Conservation (phyloP, 805 yeast genomes). For the Wickerhamomyces pijperi region DNA sequence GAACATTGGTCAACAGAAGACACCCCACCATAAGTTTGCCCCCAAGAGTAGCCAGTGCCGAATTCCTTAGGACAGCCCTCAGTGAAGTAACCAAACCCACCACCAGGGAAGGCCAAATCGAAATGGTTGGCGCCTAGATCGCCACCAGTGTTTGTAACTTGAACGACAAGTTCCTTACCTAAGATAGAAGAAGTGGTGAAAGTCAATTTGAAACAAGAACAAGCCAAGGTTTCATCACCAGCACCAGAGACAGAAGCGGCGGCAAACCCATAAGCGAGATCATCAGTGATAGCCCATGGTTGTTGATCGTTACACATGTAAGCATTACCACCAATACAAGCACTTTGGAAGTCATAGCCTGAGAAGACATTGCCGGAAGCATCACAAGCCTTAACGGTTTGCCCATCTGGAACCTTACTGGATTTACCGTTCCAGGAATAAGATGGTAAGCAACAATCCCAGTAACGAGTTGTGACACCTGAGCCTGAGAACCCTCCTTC, state of each 20-base stretch:
- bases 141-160: constrained; percentile 8
- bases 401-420: constrained; percentile 1
- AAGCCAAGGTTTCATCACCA: constrained; percentile 6
- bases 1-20: constrained; percentile 3
- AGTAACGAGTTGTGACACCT: constrained; percentile 7
- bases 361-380: constrained; percentile 6
- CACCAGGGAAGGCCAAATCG: constrained; percentile 10
- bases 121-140: constrained; percentile 7
- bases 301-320: constrained; percentile 9
- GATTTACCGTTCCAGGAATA: constrained; percentile 8
- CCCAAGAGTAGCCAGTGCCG: constrained; percentile 7
- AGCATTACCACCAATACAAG: constrained; percentile 8
- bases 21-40: constrained; percentile 9
- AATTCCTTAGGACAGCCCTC: constrained; percentile 7
- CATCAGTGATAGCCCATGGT: constrained; percentile 6
- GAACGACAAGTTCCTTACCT: constrained; percentile 6
- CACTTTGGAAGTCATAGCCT: constrained; percentile 5
- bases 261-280: constrained; percentile 9
- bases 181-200: constrained; percentile 5
- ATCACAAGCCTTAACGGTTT: constrained; percentile 7
- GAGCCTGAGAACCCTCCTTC: constrained; percentile 8
- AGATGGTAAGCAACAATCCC: constrained; percentile 9
- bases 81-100: constrained; percentile 6
- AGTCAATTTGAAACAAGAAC: constrained; percentile 7
- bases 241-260: constrained; percentile 8